phyloP scores from a whole-genome alignment of 1,139 yeast genomes.

The Scheffersomyces cryptocercus region DNA sequence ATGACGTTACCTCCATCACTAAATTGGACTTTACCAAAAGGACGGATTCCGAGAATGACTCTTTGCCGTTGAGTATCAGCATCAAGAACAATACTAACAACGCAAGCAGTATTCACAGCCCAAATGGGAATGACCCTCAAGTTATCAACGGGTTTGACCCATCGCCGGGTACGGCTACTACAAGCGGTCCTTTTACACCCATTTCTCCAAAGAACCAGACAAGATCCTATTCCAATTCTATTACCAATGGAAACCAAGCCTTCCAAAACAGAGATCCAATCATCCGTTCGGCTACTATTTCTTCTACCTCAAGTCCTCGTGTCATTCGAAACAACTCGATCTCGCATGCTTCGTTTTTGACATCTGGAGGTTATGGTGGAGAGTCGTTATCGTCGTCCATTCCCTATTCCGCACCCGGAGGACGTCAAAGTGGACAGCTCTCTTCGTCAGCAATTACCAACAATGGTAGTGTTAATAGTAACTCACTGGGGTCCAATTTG shows the following conservation, averaged over 20 bases:
- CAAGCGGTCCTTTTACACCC: constrained; percentile 14
- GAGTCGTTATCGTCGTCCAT: constrained; percentile 62
- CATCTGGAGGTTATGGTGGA: constrained; percentile 33
- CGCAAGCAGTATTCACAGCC: background rate
- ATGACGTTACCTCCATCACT: background rate
- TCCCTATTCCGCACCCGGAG: constrained; percentile 76
- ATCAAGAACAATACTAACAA: constrained; percentile 1
- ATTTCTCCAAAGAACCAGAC: constrained; percentile 18
- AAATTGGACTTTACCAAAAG: background rate
- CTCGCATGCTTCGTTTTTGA: constrained; percentile 42
- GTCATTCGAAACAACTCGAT: constrained; percentile 45
- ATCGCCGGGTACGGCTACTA: constrained; percentile 10
- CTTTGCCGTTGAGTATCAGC: background rate
- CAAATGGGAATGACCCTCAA: constrained; percentile 8
- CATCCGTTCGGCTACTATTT: constrained; percentile 21
- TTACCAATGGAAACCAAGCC: constrained; percentile 9
- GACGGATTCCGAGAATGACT: background rate
- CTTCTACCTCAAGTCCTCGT: constrained; percentile 36
- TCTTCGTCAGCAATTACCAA: background rate
- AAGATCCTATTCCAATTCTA: constrained; percentile 17
- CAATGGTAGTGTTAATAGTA: background rate
- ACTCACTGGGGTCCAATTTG: background rate
- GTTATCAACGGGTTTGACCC: constrained; percentile 22
- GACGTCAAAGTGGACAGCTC: constrained; percentile 22
- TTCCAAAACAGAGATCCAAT: constrained; percentile 14